Conservation (phyloP, 495 filamentous ascomycete species). For the Aspergillus coremiiformis region DNA sequence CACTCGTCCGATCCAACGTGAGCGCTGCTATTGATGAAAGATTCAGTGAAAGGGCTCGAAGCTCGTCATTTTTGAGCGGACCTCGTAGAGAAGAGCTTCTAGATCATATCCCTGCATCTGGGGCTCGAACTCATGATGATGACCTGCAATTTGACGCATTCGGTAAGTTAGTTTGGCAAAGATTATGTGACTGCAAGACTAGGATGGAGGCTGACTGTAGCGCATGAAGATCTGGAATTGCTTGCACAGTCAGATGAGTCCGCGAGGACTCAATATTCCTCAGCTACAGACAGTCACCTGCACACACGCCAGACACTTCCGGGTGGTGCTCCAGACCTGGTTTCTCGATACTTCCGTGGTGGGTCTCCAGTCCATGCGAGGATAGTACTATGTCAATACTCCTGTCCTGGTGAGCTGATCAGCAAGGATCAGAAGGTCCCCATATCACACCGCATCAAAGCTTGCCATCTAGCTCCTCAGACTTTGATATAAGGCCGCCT, state of each 20-base stretch:
- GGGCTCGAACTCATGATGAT: slow-evolving; percentile 11
- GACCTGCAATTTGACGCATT: slow-evolving; percentile 41
- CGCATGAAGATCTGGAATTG: slow-evolving; percentile 30
- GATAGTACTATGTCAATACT: not conserved
- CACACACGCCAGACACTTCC: not conserved
- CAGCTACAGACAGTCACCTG: not conserved
- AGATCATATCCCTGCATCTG: not conserved
- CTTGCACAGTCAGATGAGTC: slow-evolving; percentile 25
- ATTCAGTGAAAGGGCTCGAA: slow-evolving; percentile 23
- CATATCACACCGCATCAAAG: slow-evolving; percentile 19
- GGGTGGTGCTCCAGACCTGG: slow-evolving; percentile 4
- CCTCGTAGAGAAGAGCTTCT: slow-evolving; percentile 3
- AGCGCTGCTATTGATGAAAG: slow-evolving; percentile 19
- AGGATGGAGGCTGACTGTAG: not conserved
- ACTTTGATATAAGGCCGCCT: slow-evolving; percentile 12
- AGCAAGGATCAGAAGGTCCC: slow-evolving; percentile 9
- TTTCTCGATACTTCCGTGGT: slow-evolving; percentile 29
- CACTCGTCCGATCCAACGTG: not conserved
- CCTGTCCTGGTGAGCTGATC: slow-evolving; percentile 2
- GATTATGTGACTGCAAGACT: not conserved
- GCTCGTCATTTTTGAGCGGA: slow-evolving; percentile 5
- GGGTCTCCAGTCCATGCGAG: not conserved
- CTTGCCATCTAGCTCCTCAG: slow-evolving; percentile 24
- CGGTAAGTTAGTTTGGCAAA: slow-evolving; percentile 29
- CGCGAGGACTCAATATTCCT: not conserved